Base-by-base conservation (phyloP, 2,329 filamentous ascomycete species). In the Aspergillus pseudoglaucus region DNA sequence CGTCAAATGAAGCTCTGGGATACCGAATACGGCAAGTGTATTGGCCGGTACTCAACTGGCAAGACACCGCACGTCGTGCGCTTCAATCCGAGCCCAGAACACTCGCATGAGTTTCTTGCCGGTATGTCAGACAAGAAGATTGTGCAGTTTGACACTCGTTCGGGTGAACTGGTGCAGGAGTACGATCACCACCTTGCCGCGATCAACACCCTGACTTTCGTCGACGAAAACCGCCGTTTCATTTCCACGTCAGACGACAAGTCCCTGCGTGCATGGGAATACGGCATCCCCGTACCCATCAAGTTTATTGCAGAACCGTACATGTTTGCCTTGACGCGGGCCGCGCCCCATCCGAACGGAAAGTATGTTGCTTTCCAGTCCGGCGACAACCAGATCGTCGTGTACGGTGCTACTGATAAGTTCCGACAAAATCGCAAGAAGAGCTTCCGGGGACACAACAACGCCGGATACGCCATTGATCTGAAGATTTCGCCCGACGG, bases 61-160 rank as follows among this genome's bases (percentile, higher is more conserved):
- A 95, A 94, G 74, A 97, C 90, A 12, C 91, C 93, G 4, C 93
- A 98, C 64, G 90, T 95, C 45, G 78, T 98, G 58, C 85, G 88
- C 57, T 97, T 97, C 78, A 95, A 97, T 69, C 90, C 91, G 0
- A 81, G 83, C 43, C 74, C 79, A 0, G 83, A 87, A 46, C 82
- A 85, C 56, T 81, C 84, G 7, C 86, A 93, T 65, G 91, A 97
- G 68, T 98, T 98, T 69, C 72, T 98, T 47, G 90, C 90, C 1
- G 93, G 93, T 61, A 94, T 97, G 88, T 93, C 88, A 33, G 91
- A 98, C 70, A 98, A 98, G 77, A 96, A 96, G 76, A 98, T 98
- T 58, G 80, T 98, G 38, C 93, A 98, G 65, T 98, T 94, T 69
- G 93, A 98, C 69, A 90, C 84, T 2, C 82, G 94, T 23, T 83